Conservation (phyloP, 257 asterid genomes). For the Parsonsia alboflavescens region DNA sequence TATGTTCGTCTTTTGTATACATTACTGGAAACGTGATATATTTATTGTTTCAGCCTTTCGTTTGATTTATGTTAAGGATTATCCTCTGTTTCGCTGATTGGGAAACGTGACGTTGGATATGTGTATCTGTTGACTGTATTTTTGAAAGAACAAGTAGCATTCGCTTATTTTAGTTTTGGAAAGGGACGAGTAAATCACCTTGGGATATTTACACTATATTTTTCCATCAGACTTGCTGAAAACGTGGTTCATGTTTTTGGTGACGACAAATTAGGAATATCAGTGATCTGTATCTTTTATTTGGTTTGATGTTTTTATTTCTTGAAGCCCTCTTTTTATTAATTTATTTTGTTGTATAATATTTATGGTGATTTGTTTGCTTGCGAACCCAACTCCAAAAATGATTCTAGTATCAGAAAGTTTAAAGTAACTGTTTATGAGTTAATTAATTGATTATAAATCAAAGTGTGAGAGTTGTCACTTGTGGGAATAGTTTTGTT, state of each 20-base stretch:
- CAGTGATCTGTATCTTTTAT: background rate
- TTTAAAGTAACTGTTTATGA: background rate
- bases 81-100: background rate
- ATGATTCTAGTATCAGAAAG: background rate
- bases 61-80: background rate
- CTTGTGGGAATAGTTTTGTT: background rate
- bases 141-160: background rate
- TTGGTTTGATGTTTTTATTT: background rate
- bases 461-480: background rate
- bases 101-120: background rate
- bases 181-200: background rate
- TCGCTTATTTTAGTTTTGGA: background rate
- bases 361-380: background rate
- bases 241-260: background rate
- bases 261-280: background rate
- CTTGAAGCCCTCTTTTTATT: background rate
- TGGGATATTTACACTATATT: background rate
- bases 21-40: background rate
- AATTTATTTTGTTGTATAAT: background rate
- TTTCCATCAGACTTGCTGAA: background rate
- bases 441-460: background rate
- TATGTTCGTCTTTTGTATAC: background rate
- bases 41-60: background rate
- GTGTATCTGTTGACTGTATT: background rate
- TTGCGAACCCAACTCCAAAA: background rate